phyloP scores from a whole-genome alignment of 208 protist species.

The Leishmania major region DNA sequence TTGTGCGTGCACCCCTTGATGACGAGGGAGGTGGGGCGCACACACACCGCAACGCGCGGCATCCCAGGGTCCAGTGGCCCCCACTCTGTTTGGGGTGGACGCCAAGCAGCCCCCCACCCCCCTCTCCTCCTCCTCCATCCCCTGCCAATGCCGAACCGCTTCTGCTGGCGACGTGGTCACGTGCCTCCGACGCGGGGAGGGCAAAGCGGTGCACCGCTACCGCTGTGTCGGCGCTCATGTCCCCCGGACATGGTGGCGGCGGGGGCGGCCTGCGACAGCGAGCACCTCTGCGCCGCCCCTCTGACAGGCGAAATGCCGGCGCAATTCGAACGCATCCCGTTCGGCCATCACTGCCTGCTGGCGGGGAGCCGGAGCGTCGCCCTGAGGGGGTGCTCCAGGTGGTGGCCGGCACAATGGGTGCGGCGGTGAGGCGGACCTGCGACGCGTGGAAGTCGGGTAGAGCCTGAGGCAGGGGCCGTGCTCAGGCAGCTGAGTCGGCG shows the following conservation, averaged over 20 bases:
- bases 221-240: not conserved
- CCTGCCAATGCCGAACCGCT: not conserved
- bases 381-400: no score
- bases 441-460: not conserved
- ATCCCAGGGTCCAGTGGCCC: not conserved
- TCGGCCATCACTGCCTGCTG: no score
- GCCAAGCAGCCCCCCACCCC: no score
- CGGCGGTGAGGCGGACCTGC: no score
- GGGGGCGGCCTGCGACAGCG: no score
- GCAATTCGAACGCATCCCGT: no score
- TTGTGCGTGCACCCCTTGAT: not conserved
- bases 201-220: not conserved
- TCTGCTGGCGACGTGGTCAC: not conserved
- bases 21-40: no score
- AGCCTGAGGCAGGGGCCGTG: not conserved
- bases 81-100: no score
- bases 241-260: not conserved
- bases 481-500: not conserved
- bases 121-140: not conserved
- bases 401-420: no score
- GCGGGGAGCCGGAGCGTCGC: no score
- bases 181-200: not conserved
- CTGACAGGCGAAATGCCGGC: no score
- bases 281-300: no score
- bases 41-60: not conserved